Conservation (phyloP, 441 rosid species). For the Populus tomentosa region DNA sequence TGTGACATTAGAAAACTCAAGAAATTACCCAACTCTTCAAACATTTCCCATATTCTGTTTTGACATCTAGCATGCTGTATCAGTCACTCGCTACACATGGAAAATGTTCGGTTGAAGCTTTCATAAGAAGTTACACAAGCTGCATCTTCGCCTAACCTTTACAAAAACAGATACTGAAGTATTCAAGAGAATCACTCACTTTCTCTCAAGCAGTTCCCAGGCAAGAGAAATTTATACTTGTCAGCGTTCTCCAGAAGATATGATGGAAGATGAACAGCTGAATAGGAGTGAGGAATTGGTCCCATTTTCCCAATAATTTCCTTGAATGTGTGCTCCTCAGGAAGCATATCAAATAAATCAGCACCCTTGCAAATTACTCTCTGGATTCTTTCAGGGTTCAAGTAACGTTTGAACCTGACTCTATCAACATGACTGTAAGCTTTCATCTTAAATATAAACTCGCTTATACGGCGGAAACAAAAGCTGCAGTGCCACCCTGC, state of each 20-base stretch:
- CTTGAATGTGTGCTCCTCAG: conserved; percentile 90
- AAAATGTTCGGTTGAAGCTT: conserved; percentile 21
- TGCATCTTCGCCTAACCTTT: conserved; percentile 25
- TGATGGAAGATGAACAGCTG: conserved; percentile 90
- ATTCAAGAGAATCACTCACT: conserved; percentile 36
- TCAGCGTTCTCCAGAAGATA: conserved; percentile 81
- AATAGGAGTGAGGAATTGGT: conserved; percentile 86
- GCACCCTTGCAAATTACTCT: conserved; percentile 82
- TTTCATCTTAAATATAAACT: conserved; percentile 92
- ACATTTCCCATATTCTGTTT: conserved; percentile 14
- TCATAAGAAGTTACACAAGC: conserved; percentile 22
- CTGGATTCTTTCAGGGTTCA: conserved; percentile 86
- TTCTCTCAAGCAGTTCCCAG: conserved; percentile 77
- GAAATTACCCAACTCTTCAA: conserved; percentile 21
- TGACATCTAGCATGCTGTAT: not conserved
- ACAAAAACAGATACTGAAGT: conserved; percentile 12
- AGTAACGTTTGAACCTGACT: conserved; percentile 72
- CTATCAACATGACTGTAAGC: conserved; percentile 93
- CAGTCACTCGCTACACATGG: conserved; percentile 19
- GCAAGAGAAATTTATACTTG: conserved; percentile 75
- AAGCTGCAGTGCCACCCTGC: conserved; percentile 98
- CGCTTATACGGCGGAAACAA: conserved; percentile 76
- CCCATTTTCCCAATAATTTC: conserved; percentile 96
- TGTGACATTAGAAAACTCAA: conserved; percentile 20
- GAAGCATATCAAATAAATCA: conserved; percentile 95